A percentile compares a stretch with the other conserved stretches of the same genome.
phyloP scores from a whole-genome alignment of 345 rosid species.

The Luvunga scandens region DNA sequence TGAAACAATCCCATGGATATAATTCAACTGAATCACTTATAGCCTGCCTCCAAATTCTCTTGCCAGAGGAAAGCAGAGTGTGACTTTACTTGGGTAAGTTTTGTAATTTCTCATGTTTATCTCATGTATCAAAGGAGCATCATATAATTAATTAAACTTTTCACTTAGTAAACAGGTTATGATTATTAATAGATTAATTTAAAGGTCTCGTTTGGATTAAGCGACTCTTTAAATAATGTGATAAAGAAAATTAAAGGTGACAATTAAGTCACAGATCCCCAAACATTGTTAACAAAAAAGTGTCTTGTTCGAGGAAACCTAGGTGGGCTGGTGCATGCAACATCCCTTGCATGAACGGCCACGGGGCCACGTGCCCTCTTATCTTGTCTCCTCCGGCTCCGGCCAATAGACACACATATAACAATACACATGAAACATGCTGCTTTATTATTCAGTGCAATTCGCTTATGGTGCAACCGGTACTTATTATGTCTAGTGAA shows the following conservation, averaged over 20 bases:
- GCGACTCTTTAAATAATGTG: background rate
- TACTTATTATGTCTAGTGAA: background rate
- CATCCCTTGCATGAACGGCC: background rate
- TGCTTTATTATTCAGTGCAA: slow-evolving; percentile 1
- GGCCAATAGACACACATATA: background rate
- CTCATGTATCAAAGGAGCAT: too few species aligned
- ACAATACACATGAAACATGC: slow-evolving; percentile 3
- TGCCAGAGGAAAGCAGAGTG: background rate
- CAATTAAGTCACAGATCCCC: background rate
- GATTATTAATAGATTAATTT: background rate
- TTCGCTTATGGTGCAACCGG: background rate
- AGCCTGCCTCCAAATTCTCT: background rate
- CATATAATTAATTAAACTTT: background rate
- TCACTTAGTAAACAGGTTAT: background rate
- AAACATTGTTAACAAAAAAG: background rate
- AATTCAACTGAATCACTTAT: background rate
- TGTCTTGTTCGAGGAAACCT: background rate
- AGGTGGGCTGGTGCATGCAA: slow-evolving; percentile 2
- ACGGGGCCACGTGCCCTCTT: slow-evolving; percentile 2
- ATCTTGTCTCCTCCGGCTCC: slow-evolving; percentile 2
- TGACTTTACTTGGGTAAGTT: background rate
- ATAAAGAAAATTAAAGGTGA: background rate
- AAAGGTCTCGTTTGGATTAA: background rate
- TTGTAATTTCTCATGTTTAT: background rate
- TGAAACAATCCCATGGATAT: background rate